Evolutionary conservation across 169 alveolate genomes (phyloP), one percentile per base, ranked within the genome.

Genomic region (Babesia bigemina): DNA sequence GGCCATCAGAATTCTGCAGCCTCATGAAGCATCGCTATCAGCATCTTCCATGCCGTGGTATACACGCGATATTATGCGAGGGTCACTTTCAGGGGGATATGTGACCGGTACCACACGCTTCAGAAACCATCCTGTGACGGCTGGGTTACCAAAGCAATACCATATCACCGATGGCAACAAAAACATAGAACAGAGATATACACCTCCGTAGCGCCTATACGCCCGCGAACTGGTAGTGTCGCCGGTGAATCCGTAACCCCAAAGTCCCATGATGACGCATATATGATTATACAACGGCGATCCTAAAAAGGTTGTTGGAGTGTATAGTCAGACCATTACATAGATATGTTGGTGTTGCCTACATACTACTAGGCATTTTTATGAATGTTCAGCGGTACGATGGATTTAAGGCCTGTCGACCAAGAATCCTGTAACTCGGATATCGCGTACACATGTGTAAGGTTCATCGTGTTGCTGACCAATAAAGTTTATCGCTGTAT

Each of bases 171-270:
- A 83, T 13, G 90, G 90, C 17, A 75, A 45, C n/a, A 75, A 21
- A 52, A 83, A 83, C 90, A 83, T 83, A 16, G 86, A 52, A 22
- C 79, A 44, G 24, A 83, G 57, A 49, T 83, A 75, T 55, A 83
- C 74, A 14, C 69, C 33, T 0, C 84, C 90, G 36, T 53, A 83
- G 8, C 79, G 45, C 50, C 76, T 55, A 19, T 60, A 29, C 22
- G 79, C 75, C 29, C 75, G 73, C 47, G 63, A 53, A 44, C 76
- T 14, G 12, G n/a, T 65, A 36, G 63, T 70, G 24, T 75, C 86
- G 14, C 76, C 72, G 60, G 73, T 75, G 67, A 83, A 83, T 22
- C 78, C 78, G 60, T 83, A 83, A 19, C 90, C 90, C 90, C 90
- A 83, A 83, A 83, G 81, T n/a, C 79, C 75, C 90, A 83, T 83